Conservation (phyloP, 2,329 filamentous ascomycete genomes). For the Colletotrichum incanum region DNA sequence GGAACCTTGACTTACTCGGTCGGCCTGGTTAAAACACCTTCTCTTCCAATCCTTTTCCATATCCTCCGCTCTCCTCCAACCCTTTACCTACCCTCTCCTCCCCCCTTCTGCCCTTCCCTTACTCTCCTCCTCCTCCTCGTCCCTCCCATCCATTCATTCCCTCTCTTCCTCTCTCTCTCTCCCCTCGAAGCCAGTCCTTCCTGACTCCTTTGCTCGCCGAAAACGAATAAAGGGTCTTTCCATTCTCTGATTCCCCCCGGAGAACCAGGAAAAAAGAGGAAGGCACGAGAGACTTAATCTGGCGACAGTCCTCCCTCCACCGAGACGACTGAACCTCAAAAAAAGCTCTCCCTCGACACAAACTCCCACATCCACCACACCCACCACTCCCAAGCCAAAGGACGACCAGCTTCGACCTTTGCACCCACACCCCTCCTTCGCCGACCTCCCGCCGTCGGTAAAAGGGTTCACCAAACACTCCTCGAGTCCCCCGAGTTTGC, state of each 20-base stretch:
- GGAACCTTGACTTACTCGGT: conserved; percentile 10
- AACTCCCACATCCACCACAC: conserved; percentile 25
- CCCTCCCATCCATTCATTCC: conserved; percentile 68
- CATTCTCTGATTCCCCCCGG: conserved; percentile 42
- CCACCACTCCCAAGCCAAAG: conserved; percentile 11
- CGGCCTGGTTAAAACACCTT: conserved; percentile 59
- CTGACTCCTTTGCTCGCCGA: conserved; percentile 54
- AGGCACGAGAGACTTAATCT: conserved; percentile 44
- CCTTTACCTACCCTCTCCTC: conserved; percentile 59
- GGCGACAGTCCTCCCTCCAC: conserved; percentile 48
- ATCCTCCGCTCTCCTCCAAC: conserved; percentile 69
- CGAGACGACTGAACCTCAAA: conserved; percentile 30
- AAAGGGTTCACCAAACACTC: conserved; percentile 33
- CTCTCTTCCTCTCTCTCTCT: conserved; percentile 70
- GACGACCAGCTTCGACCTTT: conserved; percentile 24
- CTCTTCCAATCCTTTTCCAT: conserved; percentile 71
- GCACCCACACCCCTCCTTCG: conserved; percentile 26
- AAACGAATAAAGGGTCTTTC: conserved; percentile 45
- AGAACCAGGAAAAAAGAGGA: conserved; percentile 45
- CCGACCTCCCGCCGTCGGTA: conserved; percentile 45
- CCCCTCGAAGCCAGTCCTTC: conserved; percentile 62
- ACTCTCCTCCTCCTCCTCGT: conserved; percentile 54
- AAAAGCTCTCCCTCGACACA: conserved; percentile 24
- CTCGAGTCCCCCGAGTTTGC: conserved; percentile 40
- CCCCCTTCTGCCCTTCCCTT: conserved; percentile 53